Evolutionary conservation across 2,329 filamentous ascomycete genomes (phyloP).

Genomic region (Claviceps cyperi): DNA sequence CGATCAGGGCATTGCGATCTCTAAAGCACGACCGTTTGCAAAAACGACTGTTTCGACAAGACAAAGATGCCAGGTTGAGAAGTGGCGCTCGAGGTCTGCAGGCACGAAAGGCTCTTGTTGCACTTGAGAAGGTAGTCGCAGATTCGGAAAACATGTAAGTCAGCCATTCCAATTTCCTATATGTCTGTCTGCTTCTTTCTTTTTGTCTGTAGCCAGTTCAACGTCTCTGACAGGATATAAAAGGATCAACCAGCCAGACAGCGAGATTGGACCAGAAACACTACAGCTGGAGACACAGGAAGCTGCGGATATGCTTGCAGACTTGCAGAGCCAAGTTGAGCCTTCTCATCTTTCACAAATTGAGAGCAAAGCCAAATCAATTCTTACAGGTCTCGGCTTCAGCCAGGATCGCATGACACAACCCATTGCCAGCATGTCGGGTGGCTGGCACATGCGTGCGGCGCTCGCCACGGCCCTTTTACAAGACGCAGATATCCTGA

Average conservation of each 20-base stretch:
- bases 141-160: conserved; percentile 38
- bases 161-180: too few species aligned
- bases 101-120: conserved; percentile 59
- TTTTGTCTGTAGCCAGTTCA: background rate
- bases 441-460: conserved; percentile 62
- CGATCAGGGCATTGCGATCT: conserved; percentile 45
- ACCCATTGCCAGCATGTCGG: conserved; percentile 52
- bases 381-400: conserved; percentile 60
- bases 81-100: conserved; percentile 63
- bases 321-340: conserved; percentile 54
- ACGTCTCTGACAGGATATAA: background rate
- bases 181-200: too few species aligned
- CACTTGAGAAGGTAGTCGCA: conserved; percentile 51
- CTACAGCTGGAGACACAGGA: conserved; percentile 53
- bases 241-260: conserved; percentile 35
- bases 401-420: conserved; percentile 44
- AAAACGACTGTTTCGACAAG: conserved; percentile 49
- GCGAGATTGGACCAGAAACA: conserved; percentile 39
- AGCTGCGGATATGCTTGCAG: conserved; percentile 53
- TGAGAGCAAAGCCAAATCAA: conserved; percentile 50
- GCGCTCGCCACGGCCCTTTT: conserved; percentile 52
- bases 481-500: conserved; percentile 60
- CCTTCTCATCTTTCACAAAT: conserved; percentile 46
- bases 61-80: conserved; percentile 58
- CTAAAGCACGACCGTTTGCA: conserved; percentile 48